phyloP scores from a whole-genome alignment of 2,329 filamentous ascomycete species.

The Didymella lethalis region DNA sequence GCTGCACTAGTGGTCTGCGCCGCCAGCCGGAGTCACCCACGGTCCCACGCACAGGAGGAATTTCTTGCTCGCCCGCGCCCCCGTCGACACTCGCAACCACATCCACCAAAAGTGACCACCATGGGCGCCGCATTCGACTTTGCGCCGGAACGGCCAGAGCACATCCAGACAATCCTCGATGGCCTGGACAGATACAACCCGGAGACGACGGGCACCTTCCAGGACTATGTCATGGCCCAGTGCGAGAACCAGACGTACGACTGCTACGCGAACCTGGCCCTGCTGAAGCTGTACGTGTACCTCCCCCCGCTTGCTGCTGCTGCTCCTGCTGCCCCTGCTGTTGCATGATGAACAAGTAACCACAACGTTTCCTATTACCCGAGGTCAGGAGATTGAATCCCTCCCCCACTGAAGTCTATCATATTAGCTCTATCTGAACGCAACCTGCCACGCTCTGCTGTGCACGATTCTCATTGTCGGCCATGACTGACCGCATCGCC shows the following conservation, averaged over 20 bases:
- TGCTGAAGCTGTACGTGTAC: conserved; percentile 90
- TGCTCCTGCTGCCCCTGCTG: not conserved
- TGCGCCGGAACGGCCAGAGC: conserved; percentile 87
- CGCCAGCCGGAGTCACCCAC: conserved; percentile 16
- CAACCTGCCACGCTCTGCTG: conserved; percentile 8
- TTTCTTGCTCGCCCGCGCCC: conserved; percentile 10
- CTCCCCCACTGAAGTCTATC: conserved; percentile 70
- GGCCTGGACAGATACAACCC: conserved; percentile 98
- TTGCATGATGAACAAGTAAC: conserved; percentile 74
- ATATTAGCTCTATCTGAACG: conserved; percentile 79
- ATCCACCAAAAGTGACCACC: conserved; percentile 25
- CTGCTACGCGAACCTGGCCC: conserved; percentile 93
- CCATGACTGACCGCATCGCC: conserved; percentile 25
- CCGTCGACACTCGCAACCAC: conserved; percentile 10
- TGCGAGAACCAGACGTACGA: conserved; percentile 95
- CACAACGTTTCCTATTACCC: conserved; percentile 99
- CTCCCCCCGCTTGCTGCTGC: not conserved
- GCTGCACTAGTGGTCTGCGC: conserved; percentile 18
- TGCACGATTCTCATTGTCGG: conserved; percentile 9
- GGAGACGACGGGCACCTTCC: conserved; percentile 90
- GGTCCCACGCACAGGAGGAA: conserved; percentile 20
- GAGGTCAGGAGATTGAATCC: conserved; percentile 70
- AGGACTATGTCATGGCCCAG: conserved; percentile 93
- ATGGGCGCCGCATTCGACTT: conserved; percentile 75
- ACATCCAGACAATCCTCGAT: conserved; percentile 93